Evolutionary conservation across 2,329 filamentous ascomycete genomes (phyloP).

Genomic region (Exophiala sideris): DNA sequence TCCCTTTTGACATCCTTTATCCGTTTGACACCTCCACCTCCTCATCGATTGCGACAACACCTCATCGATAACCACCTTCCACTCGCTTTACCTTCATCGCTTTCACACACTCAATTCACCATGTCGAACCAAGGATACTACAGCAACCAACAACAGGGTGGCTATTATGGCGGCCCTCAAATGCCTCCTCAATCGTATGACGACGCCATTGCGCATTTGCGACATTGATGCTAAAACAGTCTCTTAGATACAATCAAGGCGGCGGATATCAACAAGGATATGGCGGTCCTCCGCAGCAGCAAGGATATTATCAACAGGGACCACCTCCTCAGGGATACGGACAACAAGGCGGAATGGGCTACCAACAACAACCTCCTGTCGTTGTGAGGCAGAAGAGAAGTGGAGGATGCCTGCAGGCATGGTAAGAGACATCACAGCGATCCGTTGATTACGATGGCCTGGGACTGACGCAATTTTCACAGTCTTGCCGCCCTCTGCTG

Average conservation of each 20-base stretch:
- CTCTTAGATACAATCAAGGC: slow-evolving; percentile 6
- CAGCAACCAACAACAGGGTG: slow-evolving; percentile 10
- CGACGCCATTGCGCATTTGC: not conserved
- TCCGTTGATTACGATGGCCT: not conserved
- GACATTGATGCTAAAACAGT: not conserved
- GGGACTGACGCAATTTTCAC: not conserved
- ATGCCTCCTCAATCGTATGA: slow-evolving; percentile 27
- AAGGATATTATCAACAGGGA: slow-evolving; percentile 15
- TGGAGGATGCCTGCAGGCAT: slow-evolving; percentile 51
- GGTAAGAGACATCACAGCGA: slow-evolving; percentile 34
- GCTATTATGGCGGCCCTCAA: slow-evolving; percentile 17
- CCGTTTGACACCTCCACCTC: too few relatives aligned
- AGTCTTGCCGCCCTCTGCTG: slow-evolving; percentile 59
- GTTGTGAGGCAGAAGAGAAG: slow-evolving; percentile 46
- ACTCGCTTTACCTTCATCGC: not conserved
- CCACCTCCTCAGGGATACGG: slow-evolving; percentile 43
- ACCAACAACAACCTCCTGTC: slow-evolving; percentile 49
- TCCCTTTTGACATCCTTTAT: not conserved
- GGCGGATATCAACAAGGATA: not conserved
- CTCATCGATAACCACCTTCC: not conserved
- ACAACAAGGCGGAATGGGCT: slow-evolving; percentile 49
- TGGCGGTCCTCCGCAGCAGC: not conserved
- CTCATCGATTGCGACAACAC: not conserved
- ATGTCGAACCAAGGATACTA: slow-evolving; percentile 29
- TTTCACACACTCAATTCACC: not conserved